These are phyloP conservation scores for Penicillium crystallinum DNA, from an alignment of 495 filamentous ascomycete species.

Conservation along the genomic window DNA sequence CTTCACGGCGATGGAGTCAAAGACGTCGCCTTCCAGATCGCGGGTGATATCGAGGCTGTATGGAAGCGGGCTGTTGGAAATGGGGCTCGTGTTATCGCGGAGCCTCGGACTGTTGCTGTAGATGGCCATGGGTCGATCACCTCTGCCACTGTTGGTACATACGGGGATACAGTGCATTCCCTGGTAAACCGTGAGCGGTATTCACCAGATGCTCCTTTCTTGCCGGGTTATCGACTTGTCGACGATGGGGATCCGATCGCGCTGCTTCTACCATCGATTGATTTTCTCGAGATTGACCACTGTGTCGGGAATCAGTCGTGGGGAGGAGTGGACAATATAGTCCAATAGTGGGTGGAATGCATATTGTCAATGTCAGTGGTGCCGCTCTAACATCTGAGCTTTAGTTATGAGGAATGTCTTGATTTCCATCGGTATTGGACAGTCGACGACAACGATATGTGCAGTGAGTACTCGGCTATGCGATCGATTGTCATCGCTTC, in stretches of 20 bases:
- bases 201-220: slow-evolving; percentile 51
- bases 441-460: slow-evolving; percentile 73
- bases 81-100: slow-evolving; percentile 55
- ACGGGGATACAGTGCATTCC: slow-evolving; percentile 80
- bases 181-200: slow-evolving; percentile 62
- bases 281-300: slow-evolving; percentile 68
- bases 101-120: slow-evolving; percentile 44
- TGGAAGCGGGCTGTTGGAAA: slow-evolving; percentile 58
- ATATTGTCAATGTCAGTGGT: neutral
- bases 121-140: slow-evolving; percentile 44
- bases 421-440: slow-evolving; percentile 85
- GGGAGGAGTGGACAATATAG: slow-evolving; percentile 65
- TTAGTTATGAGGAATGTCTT: slow-evolving; percentile 66
- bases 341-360: slow-evolving; percentile 52
- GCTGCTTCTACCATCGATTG: slow-evolving; percentile 45
- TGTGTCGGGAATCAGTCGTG: slow-evolving; percentile 85
- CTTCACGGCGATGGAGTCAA: slow-evolving; percentile 78
- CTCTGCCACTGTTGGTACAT: slow-evolving; percentile 67
- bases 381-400: neutral
- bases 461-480: slow-evolving; percentile 76
- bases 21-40: slow-evolving; percentile 77
- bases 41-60: slow-evolving; percentile 57
- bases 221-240: slow-evolving; percentile 61
- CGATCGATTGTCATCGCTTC: slow-evolving; percentile 73
- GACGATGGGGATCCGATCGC: slow-evolving; percentile 39